These are phyloP conservation scores for Cordyceps javanica DNA, from an alignment of 2,329 filamentous ascomycete genomes.

Conservation along the genomic window DNA sequence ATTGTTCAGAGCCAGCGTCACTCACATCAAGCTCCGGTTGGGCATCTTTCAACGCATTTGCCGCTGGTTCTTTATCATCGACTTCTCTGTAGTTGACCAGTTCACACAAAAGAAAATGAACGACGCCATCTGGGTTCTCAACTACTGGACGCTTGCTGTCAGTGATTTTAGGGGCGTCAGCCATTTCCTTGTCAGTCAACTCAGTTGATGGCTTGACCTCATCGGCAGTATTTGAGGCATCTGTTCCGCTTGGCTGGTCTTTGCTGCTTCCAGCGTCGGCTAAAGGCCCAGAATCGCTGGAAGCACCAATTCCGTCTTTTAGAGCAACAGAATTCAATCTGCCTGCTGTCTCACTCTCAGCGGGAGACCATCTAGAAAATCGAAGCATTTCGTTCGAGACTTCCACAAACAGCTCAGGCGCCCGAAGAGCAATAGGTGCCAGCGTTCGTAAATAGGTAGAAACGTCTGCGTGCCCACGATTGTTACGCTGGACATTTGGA, in stretches of 20 bases:
- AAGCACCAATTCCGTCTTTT: constrained; percentile 29
- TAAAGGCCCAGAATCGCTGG: constrained; percentile 8
- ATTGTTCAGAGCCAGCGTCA: constrained; percentile 18
- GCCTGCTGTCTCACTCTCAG: constrained; percentile 25
- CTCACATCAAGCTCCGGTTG: constrained; percentile 29
- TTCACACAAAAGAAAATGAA: constrained; percentile 91
- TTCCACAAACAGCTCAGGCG: constrained; percentile 80
- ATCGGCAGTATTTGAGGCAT: constrained; percentile 20
- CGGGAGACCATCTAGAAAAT: constrained; percentile 53
- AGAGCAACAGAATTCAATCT: constrained; percentile 33
- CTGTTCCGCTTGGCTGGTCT: constrained; percentile 14
- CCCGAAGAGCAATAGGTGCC: constrained; percentile 72
- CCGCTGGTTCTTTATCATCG: constrained; percentile 68
- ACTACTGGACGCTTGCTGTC: constrained; percentile 79
- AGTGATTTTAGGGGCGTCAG: constrained; percentile 56
- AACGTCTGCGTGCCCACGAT: constrained; percentile 58
- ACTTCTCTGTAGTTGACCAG: constrained; percentile 88
- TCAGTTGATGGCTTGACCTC: constrained; percentile 58
- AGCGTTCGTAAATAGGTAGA: constrained; percentile 68
- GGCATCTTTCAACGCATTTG: constrained; percentile 36
- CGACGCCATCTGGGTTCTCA: constrained; percentile 88
- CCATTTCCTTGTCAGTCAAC: constrained; percentile 51
- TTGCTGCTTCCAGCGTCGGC: constrained; percentile 15
- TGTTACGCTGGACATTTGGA: constrained; percentile 44
- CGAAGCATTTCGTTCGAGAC: constrained; percentile 80